Percentiles rank a stretch among this genome's conserved stretches.
Evolutionary conservation across 345 rosid genomes (phyloP).

Genomic region (Theobroma cacao): DNA sequence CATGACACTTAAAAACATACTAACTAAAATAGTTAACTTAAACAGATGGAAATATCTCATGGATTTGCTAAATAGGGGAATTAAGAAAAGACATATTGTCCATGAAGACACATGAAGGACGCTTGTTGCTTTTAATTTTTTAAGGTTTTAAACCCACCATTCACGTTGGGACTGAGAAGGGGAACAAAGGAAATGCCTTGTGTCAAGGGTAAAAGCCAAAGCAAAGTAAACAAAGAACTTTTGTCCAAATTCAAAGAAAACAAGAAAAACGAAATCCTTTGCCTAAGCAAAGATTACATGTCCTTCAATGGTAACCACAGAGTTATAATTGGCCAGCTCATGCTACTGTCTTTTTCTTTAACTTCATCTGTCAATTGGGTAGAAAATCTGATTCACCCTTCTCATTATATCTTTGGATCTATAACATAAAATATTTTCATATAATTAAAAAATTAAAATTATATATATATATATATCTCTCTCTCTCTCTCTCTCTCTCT

Average conservation of each 20-base stretch:
- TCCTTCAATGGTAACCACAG: neutral
- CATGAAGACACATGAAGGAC: neutral
- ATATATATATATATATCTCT: too few species aligned
- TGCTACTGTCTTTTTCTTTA: neutral
- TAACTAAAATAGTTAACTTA: neutral
- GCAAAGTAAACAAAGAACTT: neutral
- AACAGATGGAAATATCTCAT: constrained; percentile 1
- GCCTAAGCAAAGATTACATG: neutral
- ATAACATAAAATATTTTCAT: neutral
- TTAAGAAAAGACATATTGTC: neutral
- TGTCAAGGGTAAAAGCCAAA: neutral
- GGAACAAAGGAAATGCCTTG: neutral
- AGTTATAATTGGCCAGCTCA: neutral
- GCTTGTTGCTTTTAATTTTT: neutral
- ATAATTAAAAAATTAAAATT: neutral
- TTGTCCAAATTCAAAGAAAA: neutral
- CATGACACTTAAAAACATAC: neutral
- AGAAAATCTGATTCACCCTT: neutral
- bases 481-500: too few species aligned
- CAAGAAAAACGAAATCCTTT: neutral
- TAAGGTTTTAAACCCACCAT: neutral
- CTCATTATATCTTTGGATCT: neutral
- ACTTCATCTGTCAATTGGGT: neutral
- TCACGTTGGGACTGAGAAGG: neutral
- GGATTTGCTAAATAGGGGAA: neutral